Conservation (phyloP, 495 filamentous ascomycete genomes). For the Tetracladium marchalianum region DNA sequence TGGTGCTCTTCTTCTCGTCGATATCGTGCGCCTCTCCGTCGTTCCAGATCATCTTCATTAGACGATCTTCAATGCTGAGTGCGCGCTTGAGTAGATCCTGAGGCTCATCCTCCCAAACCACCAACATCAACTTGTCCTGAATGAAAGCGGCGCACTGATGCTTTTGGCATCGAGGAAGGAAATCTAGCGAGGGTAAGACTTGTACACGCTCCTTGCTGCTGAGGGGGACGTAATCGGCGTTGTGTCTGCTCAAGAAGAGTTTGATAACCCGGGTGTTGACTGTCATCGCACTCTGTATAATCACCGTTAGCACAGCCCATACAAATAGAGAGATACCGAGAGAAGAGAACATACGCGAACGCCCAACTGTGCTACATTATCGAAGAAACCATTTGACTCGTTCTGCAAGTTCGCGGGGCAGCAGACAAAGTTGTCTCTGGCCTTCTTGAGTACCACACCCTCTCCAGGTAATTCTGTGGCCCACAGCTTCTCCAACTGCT, state of each 20-base stretch:
- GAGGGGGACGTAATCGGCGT: constrained; percentile 43
- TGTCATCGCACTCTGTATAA: constrained; percentile 45
- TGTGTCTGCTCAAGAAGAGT: constrained; percentile 35
- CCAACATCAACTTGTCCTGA: constrained; percentile 39
- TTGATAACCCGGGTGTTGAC: constrained; percentile 48
- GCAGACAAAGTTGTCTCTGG: constrained; percentile 40
- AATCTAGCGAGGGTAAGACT: constrained; percentile 43
- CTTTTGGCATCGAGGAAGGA: constrained; percentile 47
- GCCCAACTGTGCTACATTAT: constrained; percentile 44
- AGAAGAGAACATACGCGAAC: constrained; percentile 31
- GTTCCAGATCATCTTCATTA: constrained; percentile 48
- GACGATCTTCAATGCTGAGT: constrained; percentile 34
- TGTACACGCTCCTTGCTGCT: constrained; percentile 47
- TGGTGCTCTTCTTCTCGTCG: constrained; percentile 28
- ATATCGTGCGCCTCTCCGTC: constrained; percentile 29
- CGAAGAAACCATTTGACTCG: constrained; percentile 35
- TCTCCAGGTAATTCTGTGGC: constrained; percentile 43
- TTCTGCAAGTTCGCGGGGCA: constrained; percentile 42
- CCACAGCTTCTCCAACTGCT: constrained; percentile 49
- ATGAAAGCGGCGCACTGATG: constrained; percentile 64
- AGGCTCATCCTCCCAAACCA: constrained; percentile 62
- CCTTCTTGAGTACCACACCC: constrained; percentile 51
- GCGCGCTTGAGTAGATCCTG: constrained; percentile 40
- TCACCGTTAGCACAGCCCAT: constrained; percentile 1
- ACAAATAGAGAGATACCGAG: not conserved